Evolutionary conservation across 805 yeast genomes (phyloP), one percentile per base, ranked within the genome.

Genomic region (Metschnikowia arizonensis): DNA sequence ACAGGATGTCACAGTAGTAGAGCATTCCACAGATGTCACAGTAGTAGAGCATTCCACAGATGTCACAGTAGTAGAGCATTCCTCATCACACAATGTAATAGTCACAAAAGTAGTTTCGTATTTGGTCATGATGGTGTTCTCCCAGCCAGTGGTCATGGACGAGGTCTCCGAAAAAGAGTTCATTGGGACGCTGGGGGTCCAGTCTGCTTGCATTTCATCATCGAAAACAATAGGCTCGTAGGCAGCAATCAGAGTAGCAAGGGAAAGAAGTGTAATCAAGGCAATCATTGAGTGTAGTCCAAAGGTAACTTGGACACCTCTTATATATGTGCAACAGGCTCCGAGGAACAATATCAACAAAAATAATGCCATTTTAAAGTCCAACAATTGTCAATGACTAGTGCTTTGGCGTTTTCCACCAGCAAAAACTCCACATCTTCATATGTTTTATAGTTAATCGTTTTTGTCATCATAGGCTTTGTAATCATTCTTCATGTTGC

Each of bases 221-320:
- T 15, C 46, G 40, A 65, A 57, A 36, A 49, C 40, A 54, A 63
- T 57, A 33, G 59, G 45, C 49, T 57, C 58, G 56, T 65, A 68
- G 35, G 69, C 69, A 24, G 52, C 47, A 42, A 56, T 60, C 40
- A 42, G 43, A 24, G 63, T 48, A 38, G 64, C 62, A 37, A 62
- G 52, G 30, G 63, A 43, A 28, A 56, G 40, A 38, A 61, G 43
- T 32, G 62, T 35, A 28, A 48, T 29, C 11, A 42, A 8, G 28
- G 46, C 46, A 40, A 48, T 36, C 51, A 48, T 48, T 21, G 23
- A 21, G 23, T 21, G 6, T n/a, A n/a, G n/a, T n/a, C n/a, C n/a
- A n/a, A n/a, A n/a, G n/a, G n/a, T n/a, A n/a, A n/a, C n/a, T n/a
- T n/a, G 6, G 23, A 4, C 23, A 4, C 23, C 23, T 21, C 23